These are phyloP conservation scores for Hibiscus mutabilis DNA, from an alignment of 345 rosid genomes.

Conservation along the genomic window DNA sequence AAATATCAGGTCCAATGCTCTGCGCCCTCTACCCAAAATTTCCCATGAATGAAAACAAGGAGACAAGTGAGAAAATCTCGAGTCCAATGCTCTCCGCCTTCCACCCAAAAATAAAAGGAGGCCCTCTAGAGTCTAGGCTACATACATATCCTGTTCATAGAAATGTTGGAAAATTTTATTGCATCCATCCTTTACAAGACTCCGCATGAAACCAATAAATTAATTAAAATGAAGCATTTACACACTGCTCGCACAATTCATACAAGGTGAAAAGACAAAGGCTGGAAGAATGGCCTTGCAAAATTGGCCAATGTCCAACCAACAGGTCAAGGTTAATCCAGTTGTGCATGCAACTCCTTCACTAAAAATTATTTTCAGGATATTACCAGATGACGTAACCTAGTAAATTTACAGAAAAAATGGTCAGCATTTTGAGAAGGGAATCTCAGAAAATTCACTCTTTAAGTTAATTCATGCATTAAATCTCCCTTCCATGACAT, in stretches of 20 bases:
- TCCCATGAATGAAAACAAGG: background rate
- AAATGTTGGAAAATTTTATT: background rate
- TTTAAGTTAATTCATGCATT: background rate
- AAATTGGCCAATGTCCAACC: background rate
- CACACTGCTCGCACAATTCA: background rate
- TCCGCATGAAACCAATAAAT: background rate
- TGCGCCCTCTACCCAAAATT: background rate
- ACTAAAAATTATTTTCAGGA: background rate
- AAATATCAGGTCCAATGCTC: background rate
- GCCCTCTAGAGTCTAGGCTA: background rate
- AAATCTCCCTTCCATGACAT: background rate
- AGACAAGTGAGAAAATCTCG: background rate
- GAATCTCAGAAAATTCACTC: background rate
- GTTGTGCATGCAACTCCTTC: background rate
- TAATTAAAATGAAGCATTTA: background rate
- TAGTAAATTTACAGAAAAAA: background rate
- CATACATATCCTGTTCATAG: background rate
- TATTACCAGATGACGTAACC: background rate
- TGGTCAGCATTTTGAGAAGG: background rate
- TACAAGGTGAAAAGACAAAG: background rate
- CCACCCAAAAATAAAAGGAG: background rate
- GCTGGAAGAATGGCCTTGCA: background rate
- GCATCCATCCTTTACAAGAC: background rate
- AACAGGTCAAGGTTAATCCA: background rate
- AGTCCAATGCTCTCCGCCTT: background rate